Conservation (phyloP, 176 grass and related monocot genomes). For the Cocos nucifera region DNA sequence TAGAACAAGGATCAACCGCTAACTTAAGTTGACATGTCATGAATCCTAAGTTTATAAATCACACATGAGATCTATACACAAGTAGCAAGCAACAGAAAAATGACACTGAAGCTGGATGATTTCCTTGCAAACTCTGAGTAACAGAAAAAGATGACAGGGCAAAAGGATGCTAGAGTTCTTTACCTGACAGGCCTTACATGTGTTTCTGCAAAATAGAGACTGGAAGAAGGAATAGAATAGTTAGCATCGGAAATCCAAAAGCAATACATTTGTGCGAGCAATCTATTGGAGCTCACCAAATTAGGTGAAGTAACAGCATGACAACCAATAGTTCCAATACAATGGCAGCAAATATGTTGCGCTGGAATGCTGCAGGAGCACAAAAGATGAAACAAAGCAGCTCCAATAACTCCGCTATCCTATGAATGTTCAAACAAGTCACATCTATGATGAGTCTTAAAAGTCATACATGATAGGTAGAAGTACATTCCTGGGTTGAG, state of each 20-base stretch:
- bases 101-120: no score
- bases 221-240: slow-evolving; percentile 13
- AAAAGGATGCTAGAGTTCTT: no score
- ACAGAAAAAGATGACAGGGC: no score
- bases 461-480: slow-evolving; percentile 39
- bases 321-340: slow-evolving; percentile 34
- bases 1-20: no score
- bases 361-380: slow-evolving; percentile 32
- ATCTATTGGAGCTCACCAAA: slow-evolving; percentile 46
- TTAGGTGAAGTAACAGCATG: slow-evolving; percentile 33
- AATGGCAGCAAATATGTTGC: slow-evolving; percentile 22
- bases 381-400: slow-evolving; percentile 22
- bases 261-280: slow-evolving; percentile 14
- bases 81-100: no score
- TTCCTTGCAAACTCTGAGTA: no score
- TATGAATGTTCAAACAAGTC: slow-evolving; percentile 15
- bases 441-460: background rate
- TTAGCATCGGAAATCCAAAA: slow-evolving; percentile 23
- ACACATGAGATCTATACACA: no score
- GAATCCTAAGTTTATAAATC: no score
- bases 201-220: slow-evolving; percentile 5
- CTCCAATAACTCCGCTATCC: background rate
- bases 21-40: no score
- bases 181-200: no score
- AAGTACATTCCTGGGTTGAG: background rate